Percentiles rank a stretch among this genome's conserved stretches.
Conservation (phyloP, 768 basidiomycete genomes). For the Wakefieldia striispora region DNA sequence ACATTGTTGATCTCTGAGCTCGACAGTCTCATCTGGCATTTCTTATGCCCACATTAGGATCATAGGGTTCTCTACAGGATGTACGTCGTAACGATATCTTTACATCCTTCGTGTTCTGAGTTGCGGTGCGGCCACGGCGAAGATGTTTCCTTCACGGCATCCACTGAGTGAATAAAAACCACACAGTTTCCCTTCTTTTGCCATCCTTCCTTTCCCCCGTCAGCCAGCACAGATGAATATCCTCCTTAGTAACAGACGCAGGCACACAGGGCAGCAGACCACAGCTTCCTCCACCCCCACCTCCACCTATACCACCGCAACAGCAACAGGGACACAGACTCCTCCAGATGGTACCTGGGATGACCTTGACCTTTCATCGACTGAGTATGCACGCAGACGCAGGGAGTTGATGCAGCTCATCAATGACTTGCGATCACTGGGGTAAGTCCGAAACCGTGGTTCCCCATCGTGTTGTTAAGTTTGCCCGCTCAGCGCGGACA, state of each 20-base stretch:
- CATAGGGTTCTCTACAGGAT: slow-evolving; percentile 2
- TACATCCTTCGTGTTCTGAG: background rate
- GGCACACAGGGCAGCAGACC: background rate
- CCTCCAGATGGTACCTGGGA: slow-evolving; percentile 14
- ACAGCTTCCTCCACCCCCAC: background rate
- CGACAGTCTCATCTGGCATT: background rate
- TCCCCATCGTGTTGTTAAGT: background rate
- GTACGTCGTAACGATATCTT: background rate
- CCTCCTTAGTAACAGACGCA: background rate
- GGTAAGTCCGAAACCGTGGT: slow-evolving; percentile 25
- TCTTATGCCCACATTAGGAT: background rate
- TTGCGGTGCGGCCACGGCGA: background rate
- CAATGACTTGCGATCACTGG: slow-evolving; percentile 39
- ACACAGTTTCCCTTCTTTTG: background rate
- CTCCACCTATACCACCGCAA: background rate
- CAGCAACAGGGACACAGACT: background rate
- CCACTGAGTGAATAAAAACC: slow-evolving; percentile 10
- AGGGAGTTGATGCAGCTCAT: slow-evolving; percentile 39
- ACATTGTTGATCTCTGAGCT: background rate
- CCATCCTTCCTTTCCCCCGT: background rate
- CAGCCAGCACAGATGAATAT: slow-evolving; percentile 3
- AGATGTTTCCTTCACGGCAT: background rate
- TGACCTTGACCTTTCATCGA: slow-evolving; percentile 25
- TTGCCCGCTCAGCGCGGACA: slow-evolving; percentile 32
- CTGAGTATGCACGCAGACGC: slow-evolving; percentile 40